phyloP scores from a whole-genome alignment of 768 basidiomycete species.

The Krasilnikovozyma curviuscula region DNA sequence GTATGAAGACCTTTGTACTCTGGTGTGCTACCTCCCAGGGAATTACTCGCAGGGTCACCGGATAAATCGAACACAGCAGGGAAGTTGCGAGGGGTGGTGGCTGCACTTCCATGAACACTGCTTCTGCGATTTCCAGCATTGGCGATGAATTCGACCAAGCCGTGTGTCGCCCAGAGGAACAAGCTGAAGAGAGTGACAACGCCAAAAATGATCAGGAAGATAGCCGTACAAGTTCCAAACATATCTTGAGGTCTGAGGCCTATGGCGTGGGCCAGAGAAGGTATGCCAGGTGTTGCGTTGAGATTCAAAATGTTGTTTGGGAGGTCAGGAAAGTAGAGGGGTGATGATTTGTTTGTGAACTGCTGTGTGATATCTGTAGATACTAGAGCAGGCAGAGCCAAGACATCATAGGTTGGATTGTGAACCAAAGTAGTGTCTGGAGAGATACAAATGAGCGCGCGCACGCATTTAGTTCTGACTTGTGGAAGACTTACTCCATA shows the following conservation, averaged over 20 bases:
- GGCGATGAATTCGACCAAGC: conserved; percentile 14
- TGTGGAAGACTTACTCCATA: conserved; percentile 28
- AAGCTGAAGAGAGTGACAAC: conserved; percentile 50
- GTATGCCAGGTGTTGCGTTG: conserved; percentile 52
- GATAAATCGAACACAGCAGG: conserved; percentile 1
- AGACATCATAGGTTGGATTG: too few relatives aligned
- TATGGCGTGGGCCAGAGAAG: conserved; percentile 63
- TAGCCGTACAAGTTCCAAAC: conserved; percentile 56
- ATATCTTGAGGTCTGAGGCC: conserved; percentile 67
- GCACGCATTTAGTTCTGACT: too few relatives aligned
- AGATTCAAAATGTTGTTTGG: conserved; percentile 55
- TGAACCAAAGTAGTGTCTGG: too few relatives aligned
- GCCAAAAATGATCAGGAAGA: conserved; percentile 63
- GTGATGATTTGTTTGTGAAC: conserved; percentile 46
- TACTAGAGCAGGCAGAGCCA: conserved; percentile 11
- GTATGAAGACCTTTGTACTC: not conserved
- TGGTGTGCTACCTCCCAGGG: not conserved
- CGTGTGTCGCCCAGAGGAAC: conserved; percentile 53
- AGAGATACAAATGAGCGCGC: too few relatives aligned
- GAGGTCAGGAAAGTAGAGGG: conserved; percentile 48
- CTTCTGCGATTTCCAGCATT: conserved; percentile 25
- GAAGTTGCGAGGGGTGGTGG: not conserved
- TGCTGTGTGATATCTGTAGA: too few relatives aligned
- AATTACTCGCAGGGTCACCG: not conserved
- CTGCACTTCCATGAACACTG: not conserved